phyloP scores from a whole-genome alignment of 1,284 basidiomycete genomes.

The Malassezia arunalokei region DNA sequence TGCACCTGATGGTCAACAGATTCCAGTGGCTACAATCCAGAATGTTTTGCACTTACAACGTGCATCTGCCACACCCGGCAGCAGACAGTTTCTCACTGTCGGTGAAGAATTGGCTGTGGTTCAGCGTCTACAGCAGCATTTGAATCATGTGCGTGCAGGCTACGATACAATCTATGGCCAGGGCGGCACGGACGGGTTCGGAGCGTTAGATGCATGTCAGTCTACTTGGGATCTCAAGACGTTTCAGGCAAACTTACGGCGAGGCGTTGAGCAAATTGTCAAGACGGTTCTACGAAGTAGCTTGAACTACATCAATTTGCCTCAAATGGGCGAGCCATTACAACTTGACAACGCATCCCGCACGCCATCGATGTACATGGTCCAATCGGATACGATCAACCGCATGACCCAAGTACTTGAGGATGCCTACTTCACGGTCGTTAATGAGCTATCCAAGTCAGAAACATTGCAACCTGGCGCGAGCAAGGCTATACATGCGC shows the following conservation, averaged over 20 bases:
- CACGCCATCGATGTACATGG: conserved; percentile 5
- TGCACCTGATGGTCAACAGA: conserved; percentile 9
- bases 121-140: conserved; percentile 12
- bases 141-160: conserved; percentile 6
- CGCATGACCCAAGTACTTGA: conserved; percentile 9
- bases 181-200: conserved; percentile 15
- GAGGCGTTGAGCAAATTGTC: conserved; percentile 15
- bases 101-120: conserved; percentile 9
- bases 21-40: conserved; percentile 7
- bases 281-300: conserved; percentile 1
- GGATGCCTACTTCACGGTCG: conserved; percentile 7
- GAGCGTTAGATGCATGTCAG: not conserved
- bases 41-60: conserved; percentile 7
- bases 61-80: not conserved
- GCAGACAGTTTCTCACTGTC: not conserved
- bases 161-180: not conserved
- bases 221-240: conserved; percentile 10
- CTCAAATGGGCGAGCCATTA: not conserved
- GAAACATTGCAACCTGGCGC: not conserved
- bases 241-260: conserved; percentile 9
- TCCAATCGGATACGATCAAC: conserved; percentile 5
- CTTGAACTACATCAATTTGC: not conserved
- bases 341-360: not conserved
- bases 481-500: not conserved
- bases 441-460: not conserved